Evolutionary conservation across 192 early-diverging fungal genomes (phyloP), one percentile per base, ranked within the genome.

Genomic region (Coemansia sp.): DNA sequence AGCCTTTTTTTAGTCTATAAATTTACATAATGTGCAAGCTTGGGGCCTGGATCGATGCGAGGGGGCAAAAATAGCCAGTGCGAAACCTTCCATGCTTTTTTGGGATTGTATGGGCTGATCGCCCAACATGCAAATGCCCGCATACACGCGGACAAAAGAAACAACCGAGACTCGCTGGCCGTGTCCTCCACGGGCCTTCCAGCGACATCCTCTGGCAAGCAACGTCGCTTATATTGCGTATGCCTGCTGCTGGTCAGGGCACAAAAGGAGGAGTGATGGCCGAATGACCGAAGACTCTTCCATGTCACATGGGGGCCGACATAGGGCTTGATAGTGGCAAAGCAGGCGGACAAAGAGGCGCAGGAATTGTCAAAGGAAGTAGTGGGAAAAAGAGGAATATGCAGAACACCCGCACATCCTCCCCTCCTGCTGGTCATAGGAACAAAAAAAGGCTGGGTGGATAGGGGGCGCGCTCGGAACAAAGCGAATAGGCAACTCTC

Each of bases 251-350:
- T 31, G 4, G 31, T n/a, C 41, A 13, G 16, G 16, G 41, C 16
- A n/a, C 16, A 42, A 6, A 42, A 16, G 39, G 13, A 14, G 4
- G 39, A 42, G 41, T 13, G 16, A 3, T 4, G 37, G 37, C 11
- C 41, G 25, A 26, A 55, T 55, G 52, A 55, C 52, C 7, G 12
- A 13, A 14, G 14, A 14, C 52, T 65, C 48, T 52, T 20, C 28
- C 38, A n/a, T 37, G 64, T 65, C 64, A 65, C 64, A 65, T 56
- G 64, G 42, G 48, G 37, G 23, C 10, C 7, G 14, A 16, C 16
- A 23, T 48, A 48, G 45, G 20, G 45, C 45, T 23, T 18, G 45
- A 26, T 10, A 7, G 52, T 26, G 23, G 48, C 23, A 52, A 55
- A 55, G 25, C 43, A 45, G 18, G 43, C 43, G 43, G 18, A 45